Percentiles rank a stretch among this genome's conserved stretches.
phyloP scores from a whole-genome alignment of 1,284 basidiomycete genomes.

The Stygiomarasmius scandens region DNA sequence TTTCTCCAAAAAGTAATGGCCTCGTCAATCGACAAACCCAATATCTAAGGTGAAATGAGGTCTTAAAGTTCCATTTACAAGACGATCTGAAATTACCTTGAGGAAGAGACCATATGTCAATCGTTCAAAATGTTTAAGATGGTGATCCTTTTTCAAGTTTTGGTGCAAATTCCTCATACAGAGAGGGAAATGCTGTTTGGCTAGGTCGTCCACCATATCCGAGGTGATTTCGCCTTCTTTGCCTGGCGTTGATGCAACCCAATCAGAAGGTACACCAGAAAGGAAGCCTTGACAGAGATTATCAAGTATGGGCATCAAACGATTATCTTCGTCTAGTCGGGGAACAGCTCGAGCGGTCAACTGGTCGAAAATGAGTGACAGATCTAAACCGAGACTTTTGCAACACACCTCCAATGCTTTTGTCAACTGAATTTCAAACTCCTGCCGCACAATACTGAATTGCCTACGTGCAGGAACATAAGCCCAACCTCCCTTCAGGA shows the following conservation, averaged over 20 bases:
- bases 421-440: slow-evolving; percentile 80
- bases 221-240: slow-evolving; percentile 78
- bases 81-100: slow-evolving; percentile 64
- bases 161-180: slow-evolving; percentile 96
- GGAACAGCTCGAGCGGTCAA: slow-evolving; percentile 88
- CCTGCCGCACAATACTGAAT: slow-evolving; percentile 87
- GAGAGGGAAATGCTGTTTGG: slow-evolving; percentile 89
- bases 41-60: slow-evolving; percentile 55
- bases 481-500: slow-evolving; percentile 83
- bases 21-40: slow-evolving; percentile 95
- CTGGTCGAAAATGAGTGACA: slow-evolving; percentile 41
- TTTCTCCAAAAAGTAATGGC: slow-evolving; percentile 94
- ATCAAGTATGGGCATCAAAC: slow-evolving; percentile 87
- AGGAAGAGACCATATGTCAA: slow-evolving; percentile 94
- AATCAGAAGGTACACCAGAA: slow-evolving; percentile 87
- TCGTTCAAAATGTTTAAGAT: slow-evolving; percentile 92
- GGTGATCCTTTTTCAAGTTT: slow-evolving; percentile 75
- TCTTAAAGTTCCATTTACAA: neutral
- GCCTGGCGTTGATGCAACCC: slow-evolving; percentile 57
- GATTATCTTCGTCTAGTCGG: slow-evolving; percentile 94
- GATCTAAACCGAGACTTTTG: neutral
- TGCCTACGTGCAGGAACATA: slow-evolving; percentile 87
- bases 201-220: slow-evolving; percentile 91
- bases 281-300: slow-evolving; percentile 96
- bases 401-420: slow-evolving; percentile 78